These are phyloP conservation scores for Mycena olivaceomarginata DNA, from an alignment of 768 basidiomycete species.

Conservation along the genomic window DNA sequence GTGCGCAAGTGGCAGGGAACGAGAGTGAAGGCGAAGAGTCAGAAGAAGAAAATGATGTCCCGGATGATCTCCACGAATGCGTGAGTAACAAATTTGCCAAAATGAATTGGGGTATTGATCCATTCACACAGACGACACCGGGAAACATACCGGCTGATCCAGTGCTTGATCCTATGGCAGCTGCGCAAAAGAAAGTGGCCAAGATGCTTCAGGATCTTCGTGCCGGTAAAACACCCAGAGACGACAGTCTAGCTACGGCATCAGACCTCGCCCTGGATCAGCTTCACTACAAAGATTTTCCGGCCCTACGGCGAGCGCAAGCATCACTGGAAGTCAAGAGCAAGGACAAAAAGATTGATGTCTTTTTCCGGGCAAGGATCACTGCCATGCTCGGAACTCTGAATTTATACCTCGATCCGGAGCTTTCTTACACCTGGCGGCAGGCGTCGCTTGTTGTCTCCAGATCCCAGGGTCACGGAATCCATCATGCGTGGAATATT, in stretches of 20 bases:
- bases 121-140: neutral
- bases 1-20: no score
- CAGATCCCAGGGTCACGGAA: neutral
- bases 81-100: neutral
- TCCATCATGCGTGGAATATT: neutral
- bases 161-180: neutral
- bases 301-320: neutral
- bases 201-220: neutral
- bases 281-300: neutral
- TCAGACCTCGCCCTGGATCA: neutral
- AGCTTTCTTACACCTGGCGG: neutral
- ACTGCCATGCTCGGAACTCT: constrained; percentile 1
- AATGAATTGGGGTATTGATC: neutral
- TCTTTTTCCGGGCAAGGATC: neutral
- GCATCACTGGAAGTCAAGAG: neutral
- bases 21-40: neutral
- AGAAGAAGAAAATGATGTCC: neutral
- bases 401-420: neutral
- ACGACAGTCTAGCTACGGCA: neutral
- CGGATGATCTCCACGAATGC: neutral
- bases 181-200: neutral
- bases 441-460: neutral
- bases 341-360: neutral
- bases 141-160: neutral
- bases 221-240: neutral